Conservation (phyloP, 108 stramenopile species). For the Mediolabrus comicus region DNA sequence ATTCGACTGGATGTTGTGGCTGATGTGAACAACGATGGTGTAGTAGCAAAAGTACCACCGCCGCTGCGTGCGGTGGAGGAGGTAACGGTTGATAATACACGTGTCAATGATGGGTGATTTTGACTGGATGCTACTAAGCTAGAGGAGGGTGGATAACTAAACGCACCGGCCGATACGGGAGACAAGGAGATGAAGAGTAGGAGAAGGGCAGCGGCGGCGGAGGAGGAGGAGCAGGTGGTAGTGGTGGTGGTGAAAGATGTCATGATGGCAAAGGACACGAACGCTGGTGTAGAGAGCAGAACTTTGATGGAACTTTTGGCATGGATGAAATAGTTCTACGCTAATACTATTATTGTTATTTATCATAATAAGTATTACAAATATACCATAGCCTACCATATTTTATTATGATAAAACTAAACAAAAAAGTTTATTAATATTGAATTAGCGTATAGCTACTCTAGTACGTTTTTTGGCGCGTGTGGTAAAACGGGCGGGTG, state of each 20-base stretch:
- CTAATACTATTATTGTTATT: too few relatives aligned
- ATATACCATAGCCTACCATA: too few relatives aligned
- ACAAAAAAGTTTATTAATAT: too few relatives aligned
- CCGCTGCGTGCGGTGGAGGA: not conserved
- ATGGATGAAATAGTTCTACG: too few relatives aligned
- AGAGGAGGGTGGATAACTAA: slow-evolving; percentile 5
- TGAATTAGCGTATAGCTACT: too few relatives aligned
- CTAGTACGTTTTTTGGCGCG: too few relatives aligned
- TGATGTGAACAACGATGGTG: not conserved
- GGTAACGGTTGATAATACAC: not conserved
- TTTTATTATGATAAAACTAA: too few relatives aligned
- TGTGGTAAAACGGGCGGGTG: too few relatives aligned
- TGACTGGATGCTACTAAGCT: not conserved
- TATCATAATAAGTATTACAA: too few relatives aligned
- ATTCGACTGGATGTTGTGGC: not conserved
- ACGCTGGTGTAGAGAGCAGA: not conserved
- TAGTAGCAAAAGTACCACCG: too few relatives aligned
- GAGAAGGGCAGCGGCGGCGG: slow-evolving; percentile 2
- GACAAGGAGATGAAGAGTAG: slow-evolving; percentile 12
- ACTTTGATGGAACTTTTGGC: too few relatives aligned
- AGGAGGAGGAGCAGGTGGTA: not conserved
- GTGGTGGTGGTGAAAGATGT: not conserved
- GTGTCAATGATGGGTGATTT: not conserved
- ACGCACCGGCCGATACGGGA: slow-evolving; percentile 29
- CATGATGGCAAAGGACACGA: not conserved